Evolutionary conservation across 2,329 filamentous ascomycete species (phyloP).

Genomic region (Cladophialophora bantiana): DNA sequence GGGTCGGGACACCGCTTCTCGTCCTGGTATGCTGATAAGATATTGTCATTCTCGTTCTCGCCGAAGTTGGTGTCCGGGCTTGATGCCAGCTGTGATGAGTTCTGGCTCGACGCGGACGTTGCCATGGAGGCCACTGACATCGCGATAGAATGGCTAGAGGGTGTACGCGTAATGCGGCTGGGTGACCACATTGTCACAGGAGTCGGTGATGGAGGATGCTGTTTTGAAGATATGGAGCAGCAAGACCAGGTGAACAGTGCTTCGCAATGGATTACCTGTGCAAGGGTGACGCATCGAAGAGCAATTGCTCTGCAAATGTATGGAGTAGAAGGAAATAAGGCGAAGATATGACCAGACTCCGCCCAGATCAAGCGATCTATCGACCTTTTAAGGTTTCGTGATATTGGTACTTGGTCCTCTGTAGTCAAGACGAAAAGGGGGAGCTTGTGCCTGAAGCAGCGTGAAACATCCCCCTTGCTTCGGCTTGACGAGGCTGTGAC

Average conservation of each 20-base stretch:
- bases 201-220: neutral
- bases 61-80: constrained; percentile 12
- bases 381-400: neutral
- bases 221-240: neutral
- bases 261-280: neutral
- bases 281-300: too few relatives aligned
- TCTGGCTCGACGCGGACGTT: constrained; percentile 8
- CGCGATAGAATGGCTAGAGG: constrained; percentile 13
- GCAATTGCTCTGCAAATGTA: neutral
- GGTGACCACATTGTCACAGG: constrained; percentile 14
- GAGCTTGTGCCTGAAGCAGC: neutral
- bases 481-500: constrained; percentile 3
- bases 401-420: neutral
- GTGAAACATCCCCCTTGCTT: constrained; percentile 2
- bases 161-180: constrained; percentile 16
- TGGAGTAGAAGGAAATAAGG: neutral
- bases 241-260: neutral
- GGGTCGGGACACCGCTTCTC: constrained; percentile 4
- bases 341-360: neutral
- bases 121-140: constrained; percentile 13
- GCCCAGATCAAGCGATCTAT: neutral
- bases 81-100: constrained; percentile 2
- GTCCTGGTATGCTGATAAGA: constrained; percentile 11
- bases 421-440: neutral
- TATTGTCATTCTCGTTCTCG: constrained; percentile 12